These are phyloP conservation scores for Cyphellophora attinorum DNA, from an alignment of 2,329 filamentous ascomycete species.

Conservation along the genomic window DNA sequence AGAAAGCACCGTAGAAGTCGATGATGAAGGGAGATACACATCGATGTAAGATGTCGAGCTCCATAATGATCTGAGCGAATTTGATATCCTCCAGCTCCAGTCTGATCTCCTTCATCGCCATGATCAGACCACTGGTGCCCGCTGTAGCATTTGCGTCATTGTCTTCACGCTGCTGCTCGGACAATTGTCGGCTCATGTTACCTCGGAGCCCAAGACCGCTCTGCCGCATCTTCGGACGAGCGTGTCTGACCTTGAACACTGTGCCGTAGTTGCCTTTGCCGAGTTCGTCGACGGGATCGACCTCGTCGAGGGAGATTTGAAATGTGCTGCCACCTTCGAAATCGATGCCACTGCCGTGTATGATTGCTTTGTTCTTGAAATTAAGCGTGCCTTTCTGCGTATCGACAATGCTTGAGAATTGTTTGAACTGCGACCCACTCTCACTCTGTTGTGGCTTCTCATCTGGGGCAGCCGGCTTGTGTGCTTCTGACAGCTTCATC, in stretches of 20 bases:
- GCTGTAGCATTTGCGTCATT: conserved; percentile 23
- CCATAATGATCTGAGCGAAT: conserved; percentile 94
- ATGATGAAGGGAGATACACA: conserved; percentile 95
- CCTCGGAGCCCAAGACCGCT: conserved; percentile 52
- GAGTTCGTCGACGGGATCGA: conserved; percentile 84
- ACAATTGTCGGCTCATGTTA: conserved; percentile 38
- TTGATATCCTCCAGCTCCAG: conserved; percentile 94
- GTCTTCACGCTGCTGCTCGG: conserved; percentile 19
- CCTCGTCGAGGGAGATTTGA: conserved; percentile 88
- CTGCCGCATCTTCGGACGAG: conserved; percentile 55
- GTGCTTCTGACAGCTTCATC: conserved; percentile 39
- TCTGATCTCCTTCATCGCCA: conserved; percentile 99
- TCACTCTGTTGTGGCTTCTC: conserved; percentile 12
- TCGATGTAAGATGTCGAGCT: conserved; percentile 89
- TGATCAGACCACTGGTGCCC: conserved; percentile 61
- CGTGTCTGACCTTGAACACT: conserved; percentile 90
- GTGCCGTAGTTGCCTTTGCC: conserved; percentile 98
- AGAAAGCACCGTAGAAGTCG: conserved; percentile 97
- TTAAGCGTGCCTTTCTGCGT: conserved; percentile 83
- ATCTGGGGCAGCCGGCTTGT: conserved; percentile 35
- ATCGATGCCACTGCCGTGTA: conserved; percentile 82
- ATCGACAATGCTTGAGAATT: conserved; percentile 76
- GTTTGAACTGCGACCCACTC: conserved; percentile 47
- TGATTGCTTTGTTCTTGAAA: conserved; percentile 85
- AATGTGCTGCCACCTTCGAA: conserved; percentile 86